phyloP scores from a whole-genome alignment of 495 filamentous ascomycete genomes.

The Penicillium robsamsonii region DNA sequence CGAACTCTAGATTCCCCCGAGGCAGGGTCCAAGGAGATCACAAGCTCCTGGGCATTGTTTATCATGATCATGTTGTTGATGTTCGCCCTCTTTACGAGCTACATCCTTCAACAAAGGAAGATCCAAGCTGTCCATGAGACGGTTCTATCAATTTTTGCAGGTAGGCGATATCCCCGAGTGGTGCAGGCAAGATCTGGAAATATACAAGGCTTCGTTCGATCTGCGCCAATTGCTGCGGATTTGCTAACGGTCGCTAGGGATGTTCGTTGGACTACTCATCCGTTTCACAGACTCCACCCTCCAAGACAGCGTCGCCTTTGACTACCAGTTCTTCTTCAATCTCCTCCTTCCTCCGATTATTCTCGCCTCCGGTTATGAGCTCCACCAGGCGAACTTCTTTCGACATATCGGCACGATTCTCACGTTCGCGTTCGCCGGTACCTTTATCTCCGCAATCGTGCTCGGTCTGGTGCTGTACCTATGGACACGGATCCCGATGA shows the following conservation, averaged over 20 bases:
- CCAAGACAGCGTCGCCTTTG: conserved; percentile 84
- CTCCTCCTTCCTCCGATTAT: conserved; percentile 96
- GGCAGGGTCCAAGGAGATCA: conserved; percentile 80
- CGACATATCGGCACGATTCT: conserved; percentile 96
- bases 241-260: conserved; percentile 55
- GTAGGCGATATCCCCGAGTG: conserved; percentile 46
- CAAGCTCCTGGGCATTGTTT: conserved; percentile 93
- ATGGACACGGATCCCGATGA: conserved; percentile 83
- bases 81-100: conserved; percentile 92
- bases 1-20: conserved; percentile 50
- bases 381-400: conserved; percentile 98
- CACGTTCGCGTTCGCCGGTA: conserved; percentile 97
- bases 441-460: conserved; percentile 93
- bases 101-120: conserved; percentile 89
- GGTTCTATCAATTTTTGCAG: conserved; percentile 95
- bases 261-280: conserved; percentile 91
- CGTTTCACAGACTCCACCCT: conserved; percentile 78
- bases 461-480: conserved; percentile 83
- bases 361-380: conserved; percentile 91
- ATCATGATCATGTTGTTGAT: conserved; percentile 93
- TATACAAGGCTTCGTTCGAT: neutral
- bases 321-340: conserved; percentile 99
- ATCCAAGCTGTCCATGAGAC: conserved; percentile 98
- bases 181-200: neutral
- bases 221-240: neutral